phyloP scores from a whole-genome alignment of 192 early-diverging fungal species.

The Funneliformis geosporum region DNA sequence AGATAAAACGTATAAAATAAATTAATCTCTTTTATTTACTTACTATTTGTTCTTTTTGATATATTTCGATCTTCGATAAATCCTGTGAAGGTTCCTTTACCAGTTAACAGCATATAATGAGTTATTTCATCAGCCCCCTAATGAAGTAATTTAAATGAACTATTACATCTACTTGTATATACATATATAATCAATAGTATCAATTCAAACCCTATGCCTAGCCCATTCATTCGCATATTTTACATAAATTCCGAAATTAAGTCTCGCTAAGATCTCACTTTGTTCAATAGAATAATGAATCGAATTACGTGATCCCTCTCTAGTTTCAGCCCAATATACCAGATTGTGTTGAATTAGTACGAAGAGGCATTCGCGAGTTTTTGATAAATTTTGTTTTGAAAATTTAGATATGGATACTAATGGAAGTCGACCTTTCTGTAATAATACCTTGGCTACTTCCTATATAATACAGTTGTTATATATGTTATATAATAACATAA shows the following conservation, averaged over 20 bases:
- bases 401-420: constrained; percentile 54
- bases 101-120: constrained; percentile 33
- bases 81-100: constrained; percentile 35
- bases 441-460: constrained; percentile 61
- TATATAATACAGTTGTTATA: constrained; percentile 34
- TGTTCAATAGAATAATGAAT: constrained; percentile 70
- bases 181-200: neutral
- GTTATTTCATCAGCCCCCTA: constrained; percentile 24
- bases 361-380: constrained; percentile 73
- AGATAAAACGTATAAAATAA: neutral
- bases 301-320: constrained; percentile 58
- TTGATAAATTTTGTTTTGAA: constrained; percentile 47
- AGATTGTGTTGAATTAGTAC: constrained; percentile 88
- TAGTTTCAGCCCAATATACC: constrained; percentile 65
- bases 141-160: neutral
- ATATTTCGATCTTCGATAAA: constrained; percentile 28
- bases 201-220: neutral
- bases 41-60: constrained; percentile 17
- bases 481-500: neutral
- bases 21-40: neutral
- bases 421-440: constrained; percentile 68
- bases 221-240: neutral
- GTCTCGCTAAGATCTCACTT: constrained; percentile 58
- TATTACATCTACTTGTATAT: neutral
- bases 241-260: constrained; percentile 12